These are phyloP conservation scores for Alternaria gaisen DNA, from an alignment of 2,329 filamentous ascomycete species.

Conservation along the genomic window DNA sequence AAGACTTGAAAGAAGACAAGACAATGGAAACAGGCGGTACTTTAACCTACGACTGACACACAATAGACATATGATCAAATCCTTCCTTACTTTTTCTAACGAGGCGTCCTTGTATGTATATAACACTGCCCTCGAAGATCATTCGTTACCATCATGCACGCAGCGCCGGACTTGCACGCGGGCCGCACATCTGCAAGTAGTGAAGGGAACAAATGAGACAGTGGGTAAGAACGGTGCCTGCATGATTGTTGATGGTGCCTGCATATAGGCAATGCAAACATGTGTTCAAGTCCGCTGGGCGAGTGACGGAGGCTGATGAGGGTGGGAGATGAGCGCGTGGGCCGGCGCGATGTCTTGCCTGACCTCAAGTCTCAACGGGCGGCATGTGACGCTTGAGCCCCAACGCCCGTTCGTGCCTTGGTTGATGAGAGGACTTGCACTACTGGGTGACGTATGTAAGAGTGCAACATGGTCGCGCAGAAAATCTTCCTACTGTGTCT, in stretches of 20 bases:
- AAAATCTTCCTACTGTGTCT: background rate
- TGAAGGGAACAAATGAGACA: slow-evolving; percentile 33
- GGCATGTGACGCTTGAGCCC: slow-evolving; percentile 34
- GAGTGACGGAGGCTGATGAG: slow-evolving; percentile 42
- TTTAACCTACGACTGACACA: slow-evolving; percentile 24
- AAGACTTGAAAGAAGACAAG: slow-evolving; percentile 12
- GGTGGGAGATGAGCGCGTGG: slow-evolving; percentile 38
- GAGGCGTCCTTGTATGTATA: slow-evolving; percentile 30
- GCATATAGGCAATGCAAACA: slow-evolving; percentile 39
- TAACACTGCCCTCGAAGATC: slow-evolving; percentile 25
- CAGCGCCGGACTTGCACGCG: slow-evolving; percentile 25
- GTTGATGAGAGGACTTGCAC: background rate
- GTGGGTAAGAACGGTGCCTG: slow-evolving; percentile 33
- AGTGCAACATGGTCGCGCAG: background rate
- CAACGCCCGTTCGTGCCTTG: slow-evolving; percentile 8
- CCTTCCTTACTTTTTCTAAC: slow-evolving; percentile 12
- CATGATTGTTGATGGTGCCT: slow-evolving; percentile 41
- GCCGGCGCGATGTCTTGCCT: slow-evolving; percentile 42
- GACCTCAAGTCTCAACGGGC: slow-evolving; percentile 32
- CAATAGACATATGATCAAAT: slow-evolving; percentile 19
- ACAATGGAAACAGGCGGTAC: slow-evolving; percentile 21
- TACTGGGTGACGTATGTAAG: slow-evolving; percentile 9
- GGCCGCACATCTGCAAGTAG: slow-evolving; percentile 18
- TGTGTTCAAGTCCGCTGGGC: slow-evolving; percentile 34
- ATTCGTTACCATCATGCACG: slow-evolving; percentile 30